These are phyloP conservation scores for Hibiscus tridactylites DNA, from an alignment of 345 rosid genomes.

Conservation along the genomic window DNA sequence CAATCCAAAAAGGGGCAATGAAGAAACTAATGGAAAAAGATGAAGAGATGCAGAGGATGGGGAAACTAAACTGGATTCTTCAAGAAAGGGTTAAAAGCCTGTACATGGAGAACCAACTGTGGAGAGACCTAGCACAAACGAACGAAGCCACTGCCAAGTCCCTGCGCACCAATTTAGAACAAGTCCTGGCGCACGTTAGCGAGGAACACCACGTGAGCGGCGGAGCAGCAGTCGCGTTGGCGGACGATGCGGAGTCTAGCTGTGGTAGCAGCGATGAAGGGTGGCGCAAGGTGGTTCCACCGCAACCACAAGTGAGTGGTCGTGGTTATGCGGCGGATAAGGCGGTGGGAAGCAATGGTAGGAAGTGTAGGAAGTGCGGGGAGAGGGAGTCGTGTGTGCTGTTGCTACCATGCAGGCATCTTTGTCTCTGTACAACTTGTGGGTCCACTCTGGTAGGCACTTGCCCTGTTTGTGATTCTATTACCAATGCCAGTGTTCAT, in stretches of 20 bases:
- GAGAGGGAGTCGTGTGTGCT: slow-evolving; percentile 57
- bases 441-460: slow-evolving; percentile 43
- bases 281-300: neutral
- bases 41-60: slow-evolving; percentile 47
- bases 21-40: slow-evolving; percentile 53
- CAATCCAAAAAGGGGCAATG: slow-evolving; percentile 34
- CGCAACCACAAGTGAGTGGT: slow-evolving; percentile 6
- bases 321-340: slow-evolving; percentile 12
- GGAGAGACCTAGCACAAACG: slow-evolving; percentile 62
- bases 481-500: slow-evolving; percentile 57
- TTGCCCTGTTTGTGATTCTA: slow-evolving; percentile 45
- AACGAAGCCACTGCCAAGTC: slow-evolving; percentile 67
- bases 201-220: slow-evolving; percentile 23
- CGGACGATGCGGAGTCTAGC: slow-evolving; percentile 51
- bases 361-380: slow-evolving; percentile 55
- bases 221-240: slow-evolving; percentile 17
- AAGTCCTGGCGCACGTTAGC: slow-evolving; percentile 48
- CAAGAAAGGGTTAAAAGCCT: slow-evolving; percentile 53
- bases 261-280: slow-evolving; percentile 48
- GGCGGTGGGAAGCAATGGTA: neutral
- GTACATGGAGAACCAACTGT: slow-evolving; percentile 48
- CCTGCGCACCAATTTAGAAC: slow-evolving; percentile 48
- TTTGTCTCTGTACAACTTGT: slow-evolving; percentile 67
- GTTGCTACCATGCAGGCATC: slow-evolving; percentile 82
- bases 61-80: slow-evolving; percentile 51